Percentiles rank a stretch among this genome's conserved stretches.
Evolutionary conservation across 2,329 filamentous ascomycete genomes (phyloP).

Genomic region (Coniochaeta ligniaria): DNA sequence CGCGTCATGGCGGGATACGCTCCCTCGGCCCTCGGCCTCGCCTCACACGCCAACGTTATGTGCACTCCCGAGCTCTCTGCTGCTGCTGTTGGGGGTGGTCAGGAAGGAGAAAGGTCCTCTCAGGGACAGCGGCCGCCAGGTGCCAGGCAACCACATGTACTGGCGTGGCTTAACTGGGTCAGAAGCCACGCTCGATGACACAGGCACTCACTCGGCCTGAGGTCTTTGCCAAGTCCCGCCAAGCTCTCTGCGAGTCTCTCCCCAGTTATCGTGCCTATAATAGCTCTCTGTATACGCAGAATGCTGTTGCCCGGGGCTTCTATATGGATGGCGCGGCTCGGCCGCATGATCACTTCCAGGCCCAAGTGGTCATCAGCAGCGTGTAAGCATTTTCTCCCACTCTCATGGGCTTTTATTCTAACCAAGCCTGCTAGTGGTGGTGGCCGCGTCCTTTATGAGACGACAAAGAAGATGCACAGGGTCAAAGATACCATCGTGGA

Average conservation of each 20-base stretch:
- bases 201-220: constrained; percentile 27
- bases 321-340: constrained; percentile 50
- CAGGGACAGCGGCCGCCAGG: too few species aligned
- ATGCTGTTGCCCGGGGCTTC: constrained; percentile 45
- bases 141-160: too few species aligned
- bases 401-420: neutral
- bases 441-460: constrained; percentile 37
- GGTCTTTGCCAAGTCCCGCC: constrained; percentile 53
- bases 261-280: constrained; percentile 55
- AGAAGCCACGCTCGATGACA: too few species aligned
- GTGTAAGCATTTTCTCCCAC: constrained; percentile 34
- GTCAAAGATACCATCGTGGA: too few species aligned
- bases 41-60: too few species aligned
- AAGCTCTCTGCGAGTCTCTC: constrained; percentile 56
- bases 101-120: too few species aligned
- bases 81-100: too few species aligned
- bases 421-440: constrained; percentile 37
- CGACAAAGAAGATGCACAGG: too few species aligned
- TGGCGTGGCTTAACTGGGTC: too few species aligned
- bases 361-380: constrained; percentile 56
- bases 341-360: constrained; percentile 48
- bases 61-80: too few species aligned
- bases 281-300: constrained; percentile 45
- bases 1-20: too few species aligned
- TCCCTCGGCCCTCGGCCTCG: too few species aligned